These are phyloP conservation scores for Sugiyamaella qingdaonensis DNA, from an alignment of 805 yeast genomes.

Conservation along the genomic window DNA sequence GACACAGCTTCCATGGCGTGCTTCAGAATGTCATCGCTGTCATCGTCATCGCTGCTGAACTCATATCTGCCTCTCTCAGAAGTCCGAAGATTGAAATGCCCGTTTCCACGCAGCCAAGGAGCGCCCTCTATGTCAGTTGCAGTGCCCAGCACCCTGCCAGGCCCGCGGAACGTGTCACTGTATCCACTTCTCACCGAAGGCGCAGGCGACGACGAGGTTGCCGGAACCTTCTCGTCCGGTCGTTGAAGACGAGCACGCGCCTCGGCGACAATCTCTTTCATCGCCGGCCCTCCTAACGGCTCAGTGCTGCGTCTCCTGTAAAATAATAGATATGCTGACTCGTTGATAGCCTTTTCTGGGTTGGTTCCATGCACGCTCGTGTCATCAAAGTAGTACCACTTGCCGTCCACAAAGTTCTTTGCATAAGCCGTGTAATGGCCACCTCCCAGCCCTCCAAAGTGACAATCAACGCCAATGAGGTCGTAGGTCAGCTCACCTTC, in stretches of 20 bases:
- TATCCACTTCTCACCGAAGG: background rate
- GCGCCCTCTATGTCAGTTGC: background rate
- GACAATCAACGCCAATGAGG: constrained; percentile 89
- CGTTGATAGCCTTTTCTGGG: constrained; percentile 58
- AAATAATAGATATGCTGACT: constrained; percentile 84
- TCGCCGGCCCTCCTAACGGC: constrained; percentile 24
- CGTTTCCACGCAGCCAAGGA: background rate
- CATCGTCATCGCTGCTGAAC: constrained; percentile 6
- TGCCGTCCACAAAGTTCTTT: constrained; percentile 65
- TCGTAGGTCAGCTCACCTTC: constrained; percentile 56
- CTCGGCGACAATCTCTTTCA: constrained; percentile 15
- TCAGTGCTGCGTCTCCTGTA: constrained; percentile 50
- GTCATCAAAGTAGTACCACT: constrained; percentile 92
- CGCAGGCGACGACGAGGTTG: background rate
- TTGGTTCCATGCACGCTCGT: constrained; percentile 55
- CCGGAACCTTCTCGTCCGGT: background rate
- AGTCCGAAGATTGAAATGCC: background rate
- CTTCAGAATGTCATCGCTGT: background rate
- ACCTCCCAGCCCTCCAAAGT: constrained; percentile 93
- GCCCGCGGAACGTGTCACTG: background rate
- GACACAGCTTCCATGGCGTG: background rate
- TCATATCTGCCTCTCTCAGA: background rate
- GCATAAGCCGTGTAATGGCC: constrained; percentile 95
- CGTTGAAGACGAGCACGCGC: constrained; percentile 5
- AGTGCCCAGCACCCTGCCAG: background rate